Evolutionary conservation across 768 basidiomycete species (phyloP), one percentile per base, ranked within the genome.

Genomic region (Sistotremastrum niveocremeum): DNA sequence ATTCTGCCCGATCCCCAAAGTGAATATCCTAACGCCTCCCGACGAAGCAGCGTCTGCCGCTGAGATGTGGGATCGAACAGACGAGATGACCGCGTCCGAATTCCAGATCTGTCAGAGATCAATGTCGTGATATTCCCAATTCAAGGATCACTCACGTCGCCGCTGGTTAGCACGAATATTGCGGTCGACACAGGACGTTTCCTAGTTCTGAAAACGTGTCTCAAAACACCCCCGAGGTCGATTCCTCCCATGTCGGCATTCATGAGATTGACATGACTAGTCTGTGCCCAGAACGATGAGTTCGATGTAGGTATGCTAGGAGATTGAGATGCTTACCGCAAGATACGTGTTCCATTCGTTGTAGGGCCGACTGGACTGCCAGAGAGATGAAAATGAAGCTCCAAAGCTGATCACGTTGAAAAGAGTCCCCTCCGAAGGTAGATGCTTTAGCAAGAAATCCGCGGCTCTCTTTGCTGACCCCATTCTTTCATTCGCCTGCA

Each of bases 331-430:
- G 59, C 69, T 60, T 54, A 66, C 71, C 39, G 73, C 73, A 33
- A 52, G 37, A 1, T 37, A 37, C 51, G 76, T 48, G 6, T 57
- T 57, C 0, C 35, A 12, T 39, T 52, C 51, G 46, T 58, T 49
- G 42, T 72, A 72, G 0, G 8, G 12, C 28, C 48, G 49, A 44
- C 72, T 69, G 0, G 28, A 38, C 0, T 35, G 29, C 70, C 70
- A 76, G 3, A 76, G 51, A 6, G 54, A 40, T 3, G 47, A 49
- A 4, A 56, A 56, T 0, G 7, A 0, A 7, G 1, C 41, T 0
- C 74, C 76, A 52, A 81, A 81, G 45, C 70, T 71, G 45, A 74
- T 65, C 11, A 81, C 63, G 44, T 81, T 81, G 63, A 81, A 76
- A 1, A 43, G 52, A 0, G 75, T 70, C 3, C 62, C 62, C 0